A percentile compares a stretch with the other conserved stretches of the same genome.
Evolutionary conservation across 2,329 filamentous ascomycete genomes (phyloP).

Genomic region (Stagonosporopsis cucurbitacearum): DNA sequence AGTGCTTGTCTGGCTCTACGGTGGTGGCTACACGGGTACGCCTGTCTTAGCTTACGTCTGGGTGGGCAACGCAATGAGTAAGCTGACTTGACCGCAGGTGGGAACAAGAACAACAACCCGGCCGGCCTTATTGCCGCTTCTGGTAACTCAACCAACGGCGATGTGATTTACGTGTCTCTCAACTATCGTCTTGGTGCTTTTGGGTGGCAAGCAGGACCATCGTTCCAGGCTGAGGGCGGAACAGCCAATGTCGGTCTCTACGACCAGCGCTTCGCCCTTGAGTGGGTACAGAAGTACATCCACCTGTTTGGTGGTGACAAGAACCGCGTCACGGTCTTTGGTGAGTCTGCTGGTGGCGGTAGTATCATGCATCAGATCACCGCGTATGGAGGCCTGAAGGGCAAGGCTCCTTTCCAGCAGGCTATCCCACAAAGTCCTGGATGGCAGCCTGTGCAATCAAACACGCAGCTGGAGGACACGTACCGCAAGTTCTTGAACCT

Average conservation of each 20-base stretch:
- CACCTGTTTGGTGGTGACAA: constrained; percentile 49
- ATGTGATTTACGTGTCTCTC: constrained; percentile 54
- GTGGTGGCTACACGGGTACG: constrained; percentile 36
- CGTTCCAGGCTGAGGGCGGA: constrained; percentile 44
- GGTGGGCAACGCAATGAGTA: background rate
- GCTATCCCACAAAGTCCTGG: constrained; percentile 51
- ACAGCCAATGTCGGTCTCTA: constrained; percentile 44
- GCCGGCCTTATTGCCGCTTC: constrained; percentile 53
- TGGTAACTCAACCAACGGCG: constrained; percentile 48
- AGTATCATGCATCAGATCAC: constrained; percentile 51
- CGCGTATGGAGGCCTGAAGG: constrained; percentile 49
- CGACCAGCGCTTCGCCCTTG: constrained; percentile 50
- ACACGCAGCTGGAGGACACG: constrained; percentile 36
- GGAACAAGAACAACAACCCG: constrained; percentile 52
- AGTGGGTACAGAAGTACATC: constrained; percentile 51
- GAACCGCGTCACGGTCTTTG: constrained; percentile 48
- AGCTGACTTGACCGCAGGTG: constrained; percentile 18
- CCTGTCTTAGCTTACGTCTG: background rate
- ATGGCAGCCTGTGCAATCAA: constrained; percentile 42
- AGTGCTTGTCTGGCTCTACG: constrained; percentile 60
- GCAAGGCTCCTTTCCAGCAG: constrained; percentile 48
- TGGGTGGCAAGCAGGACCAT: constrained; percentile 45
- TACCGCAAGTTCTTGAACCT: constrained; percentile 42
- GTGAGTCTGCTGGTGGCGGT: constrained; percentile 49
- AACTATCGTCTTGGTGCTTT: constrained; percentile 56